These are phyloP conservation scores for Fusarium nanum DNA, from an alignment of 2,329 filamentous ascomycete species.

Conservation along the genomic window DNA sequence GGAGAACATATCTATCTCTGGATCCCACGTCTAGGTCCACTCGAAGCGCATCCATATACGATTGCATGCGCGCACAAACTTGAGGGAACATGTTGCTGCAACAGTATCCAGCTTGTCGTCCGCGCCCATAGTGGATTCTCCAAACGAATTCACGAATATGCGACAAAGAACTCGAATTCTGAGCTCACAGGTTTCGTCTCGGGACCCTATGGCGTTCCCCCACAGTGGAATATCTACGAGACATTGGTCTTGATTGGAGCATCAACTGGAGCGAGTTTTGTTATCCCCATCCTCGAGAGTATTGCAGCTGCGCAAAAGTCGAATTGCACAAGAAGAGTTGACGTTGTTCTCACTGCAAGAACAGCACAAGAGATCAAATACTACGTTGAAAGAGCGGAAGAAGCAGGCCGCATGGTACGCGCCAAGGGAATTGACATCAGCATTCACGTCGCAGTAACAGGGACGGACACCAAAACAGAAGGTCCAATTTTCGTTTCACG, in stretches of 20 bases:
- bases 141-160: slow-evolving; percentile 61
- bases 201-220: slow-evolving; percentile 67
- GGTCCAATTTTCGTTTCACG: slow-evolving; percentile 50
- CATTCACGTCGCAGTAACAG: slow-evolving; percentile 67
- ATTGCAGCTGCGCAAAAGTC: slow-evolving; percentile 56
- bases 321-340: slow-evolving; percentile 64
- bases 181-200: slow-evolving; percentile 58
- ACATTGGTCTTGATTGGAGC: slow-evolving; percentile 70
- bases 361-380: slow-evolving; percentile 66
- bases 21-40: slow-evolving; percentile 64
- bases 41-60: slow-evolving; percentile 71
- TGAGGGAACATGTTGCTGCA: slow-evolving; percentile 65
- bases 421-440: slow-evolving; percentile 61
- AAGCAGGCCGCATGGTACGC: slow-evolving; percentile 55
- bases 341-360: slow-evolving; percentile 64
- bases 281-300: slow-evolving; percentile 68
- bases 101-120: slow-evolving; percentile 69
- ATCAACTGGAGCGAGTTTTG: slow-evolving; percentile 72
- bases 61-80: slow-evolving; percentile 67
- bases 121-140: slow-evolving; percentile 69
- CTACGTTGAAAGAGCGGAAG: slow-evolving; percentile 63
- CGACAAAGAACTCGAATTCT: slow-evolving; percentile 52
- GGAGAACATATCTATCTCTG: slow-evolving; percentile 72
- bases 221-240: slow-evolving; percentile 68
- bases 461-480: slow-evolving; percentile 19